Conservation (phyloP, 371 early-diverging fungal species). For the Mortierella sp. region DNA sequence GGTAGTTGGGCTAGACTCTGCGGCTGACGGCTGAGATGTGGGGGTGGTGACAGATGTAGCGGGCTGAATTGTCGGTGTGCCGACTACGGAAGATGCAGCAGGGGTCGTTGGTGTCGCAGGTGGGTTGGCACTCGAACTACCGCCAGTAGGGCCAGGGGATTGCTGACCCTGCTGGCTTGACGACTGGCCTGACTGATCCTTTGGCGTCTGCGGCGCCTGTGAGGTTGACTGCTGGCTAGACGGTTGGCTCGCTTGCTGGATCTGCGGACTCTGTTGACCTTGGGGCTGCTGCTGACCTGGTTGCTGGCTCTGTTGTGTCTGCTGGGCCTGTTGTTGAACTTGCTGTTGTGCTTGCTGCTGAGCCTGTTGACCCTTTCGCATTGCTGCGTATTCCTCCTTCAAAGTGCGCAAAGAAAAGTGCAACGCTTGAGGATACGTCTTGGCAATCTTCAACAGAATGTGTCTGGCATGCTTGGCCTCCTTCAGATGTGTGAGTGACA, state of each 20-base stretch:
- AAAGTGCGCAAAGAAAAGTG: slow-evolving; percentile 95
- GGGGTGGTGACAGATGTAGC: slow-evolving; percentile 30
- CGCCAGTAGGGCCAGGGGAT: slow-evolving; percentile 20
- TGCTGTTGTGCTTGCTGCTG: slow-evolving; percentile 39
- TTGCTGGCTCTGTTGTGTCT: slow-evolving; percentile 14
- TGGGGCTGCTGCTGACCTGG: no score
- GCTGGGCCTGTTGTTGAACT: slow-evolving; percentile 32
- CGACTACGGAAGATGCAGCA: slow-evolving; percentile 24
- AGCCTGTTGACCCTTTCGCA: slow-evolving; percentile 66
- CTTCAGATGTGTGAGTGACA: slow-evolving; percentile 73
- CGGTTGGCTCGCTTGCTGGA: neutral
- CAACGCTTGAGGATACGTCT: slow-evolving; percentile 95
- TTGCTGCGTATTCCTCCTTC: slow-evolving; percentile 81
- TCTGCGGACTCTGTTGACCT: neutral
- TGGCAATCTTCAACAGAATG: slow-evolving; percentile 93
- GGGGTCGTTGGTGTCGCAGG: slow-evolving; percentile 44
- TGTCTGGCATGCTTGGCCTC: slow-evolving; percentile 84
- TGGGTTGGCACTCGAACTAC: slow-evolving; percentile 19
- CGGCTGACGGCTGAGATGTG: slow-evolving; percentile 30
- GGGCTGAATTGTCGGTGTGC: slow-evolving; percentile 16
- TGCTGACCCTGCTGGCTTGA: slow-evolving; percentile 13
- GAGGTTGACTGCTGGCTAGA: no score
- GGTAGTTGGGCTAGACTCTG: slow-evolving; percentile 25
- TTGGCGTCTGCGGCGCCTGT: slow-evolving; percentile 33
- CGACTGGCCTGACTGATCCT: slow-evolving; percentile 18